Evolutionary conservation across 2,329 filamentous ascomycete genomes (phyloP), one percentile per base, ranked within the genome.

Genomic region (Fusarium humuli): DNA sequence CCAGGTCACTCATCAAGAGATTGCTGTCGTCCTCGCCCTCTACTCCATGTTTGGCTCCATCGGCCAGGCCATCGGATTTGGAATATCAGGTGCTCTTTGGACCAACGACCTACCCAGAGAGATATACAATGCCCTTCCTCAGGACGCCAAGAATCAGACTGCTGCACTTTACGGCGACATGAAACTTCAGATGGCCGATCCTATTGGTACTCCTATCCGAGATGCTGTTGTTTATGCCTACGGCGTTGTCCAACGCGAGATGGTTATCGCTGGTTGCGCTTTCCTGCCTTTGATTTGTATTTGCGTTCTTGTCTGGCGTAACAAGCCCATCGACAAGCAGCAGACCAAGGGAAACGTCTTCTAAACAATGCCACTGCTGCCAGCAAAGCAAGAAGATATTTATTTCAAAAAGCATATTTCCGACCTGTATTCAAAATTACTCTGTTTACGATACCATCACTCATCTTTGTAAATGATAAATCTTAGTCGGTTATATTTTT

Each of bases 161-260:
- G 79, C 77, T 10, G 75, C 77, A 18, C 87, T 91, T 46, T 91
- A 90, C 61, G 83, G 83, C 7, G 83, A 85, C 69, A 74, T 91
- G 42, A 78, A 77, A 4, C 81, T 81, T 18, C 88, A 91, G 68
- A 77, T 88, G 4, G 79, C 77, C 48, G 88, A 87, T 72, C 78
- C 81, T 0, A 73, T 82, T 14, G 86, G 85, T 3, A 82, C 73
- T 11, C 77, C 81, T 0, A 80, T 80, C 14, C 77, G 87, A 5
- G 65, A 81, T n/a, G 89, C 83, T 1, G 89, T 91, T 74, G 86
- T 90, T 71, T 74, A 81, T 12, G 85, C 89, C 1, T 91, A 91
- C 65, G 83, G 80, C 6, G 83, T 86, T 64, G 82, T 84, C 1
- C 84, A 87, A 78, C 79, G 80, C 50, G 76, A 80, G 40, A 84